These are phyloP conservation scores for Coelastrella sp. DNA, from an alignment of 139 green algal genomes.

Conservation along the genomic window DNA sequence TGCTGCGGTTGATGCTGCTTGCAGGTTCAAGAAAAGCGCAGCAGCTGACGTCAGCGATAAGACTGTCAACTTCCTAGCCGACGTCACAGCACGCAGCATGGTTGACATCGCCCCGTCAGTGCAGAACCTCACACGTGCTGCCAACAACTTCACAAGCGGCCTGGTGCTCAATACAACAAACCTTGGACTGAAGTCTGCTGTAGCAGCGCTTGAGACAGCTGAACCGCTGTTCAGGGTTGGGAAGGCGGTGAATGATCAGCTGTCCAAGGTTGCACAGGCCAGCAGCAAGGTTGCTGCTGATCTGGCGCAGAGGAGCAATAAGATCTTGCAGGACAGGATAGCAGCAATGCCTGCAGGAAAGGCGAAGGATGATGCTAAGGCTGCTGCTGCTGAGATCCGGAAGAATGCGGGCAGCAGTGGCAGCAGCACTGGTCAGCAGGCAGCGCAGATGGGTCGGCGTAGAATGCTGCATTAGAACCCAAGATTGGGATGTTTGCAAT, in stretches of 20 bases:
- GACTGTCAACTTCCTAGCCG: background rate
- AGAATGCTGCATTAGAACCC: background rate
- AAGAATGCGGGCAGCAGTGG: too few relatives aligned
- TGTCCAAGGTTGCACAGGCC: background rate
- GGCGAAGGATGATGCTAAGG: conserved; percentile 9
- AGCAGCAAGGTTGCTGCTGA: background rate
- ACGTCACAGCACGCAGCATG: background rate
- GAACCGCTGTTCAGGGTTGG: background rate
- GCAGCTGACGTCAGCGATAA: background rate
- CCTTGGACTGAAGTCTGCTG: conserved; percentile 15
- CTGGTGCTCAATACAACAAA: background rate
- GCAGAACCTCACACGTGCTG: background rate
- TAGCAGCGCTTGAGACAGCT: background rate
- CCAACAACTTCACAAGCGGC: background rate
- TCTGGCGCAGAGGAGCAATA: background rate
- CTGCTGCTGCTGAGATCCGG: background rate
- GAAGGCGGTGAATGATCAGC: background rate
- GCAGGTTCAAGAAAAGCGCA: background rate
- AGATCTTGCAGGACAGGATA: background rate
- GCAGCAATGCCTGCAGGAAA: background rate
- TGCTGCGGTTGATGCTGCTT: background rate
- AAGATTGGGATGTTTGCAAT: too few relatives aligned
- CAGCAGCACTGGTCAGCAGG: background rate
- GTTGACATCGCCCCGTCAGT: background rate
- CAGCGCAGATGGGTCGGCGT: conserved; percentile 8